Percentiles rank a stretch among this genome's conserved stretches.
These are phyloP conservation scores for Starmerella khaoyaiensis DNA, from an alignment of 805 yeast species.

Conservation along the genomic window DNA sequence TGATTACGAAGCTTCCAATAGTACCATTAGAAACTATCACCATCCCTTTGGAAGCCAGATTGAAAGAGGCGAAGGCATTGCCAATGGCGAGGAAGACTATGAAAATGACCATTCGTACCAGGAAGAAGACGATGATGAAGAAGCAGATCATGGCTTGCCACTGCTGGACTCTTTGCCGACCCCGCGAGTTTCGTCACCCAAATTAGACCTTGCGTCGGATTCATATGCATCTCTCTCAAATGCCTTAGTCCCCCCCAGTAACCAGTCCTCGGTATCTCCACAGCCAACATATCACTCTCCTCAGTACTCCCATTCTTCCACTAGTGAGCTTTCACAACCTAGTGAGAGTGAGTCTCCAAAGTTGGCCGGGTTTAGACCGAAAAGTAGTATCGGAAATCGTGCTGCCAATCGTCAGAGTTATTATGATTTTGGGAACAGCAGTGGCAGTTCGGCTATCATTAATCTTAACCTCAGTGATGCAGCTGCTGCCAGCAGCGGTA, in stretches of 20 bases:
- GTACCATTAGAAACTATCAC: no score
- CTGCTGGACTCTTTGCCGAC: conserved; percentile 15
- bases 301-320: background rate
- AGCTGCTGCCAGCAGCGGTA: conserved; percentile 11
- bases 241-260: no score
- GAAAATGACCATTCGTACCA: no score
- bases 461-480: conserved; percentile 6
- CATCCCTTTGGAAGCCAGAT: no score
- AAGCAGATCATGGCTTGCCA: conserved; percentile 7
- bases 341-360: conserved; percentile 5
- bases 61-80: background rate
- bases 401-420: conserved; percentile 9
- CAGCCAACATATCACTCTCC: conserved; percentile 1
- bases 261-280: no score
- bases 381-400: conserved; percentile 1
- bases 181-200: conserved; percentile 4
- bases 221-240: background rate
- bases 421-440: conserved; percentile 10
- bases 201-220: background rate
- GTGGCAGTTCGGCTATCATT: background rate
- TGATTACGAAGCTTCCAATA: no score
- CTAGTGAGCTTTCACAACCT: conserved; percentile 2
- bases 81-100: background rate
- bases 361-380: conserved; percentile 3
- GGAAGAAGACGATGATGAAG: conserved; percentile 4